phyloP scores from a whole-genome alignment of 345 rosid genomes.

The Erucastrum elatum region DNA sequence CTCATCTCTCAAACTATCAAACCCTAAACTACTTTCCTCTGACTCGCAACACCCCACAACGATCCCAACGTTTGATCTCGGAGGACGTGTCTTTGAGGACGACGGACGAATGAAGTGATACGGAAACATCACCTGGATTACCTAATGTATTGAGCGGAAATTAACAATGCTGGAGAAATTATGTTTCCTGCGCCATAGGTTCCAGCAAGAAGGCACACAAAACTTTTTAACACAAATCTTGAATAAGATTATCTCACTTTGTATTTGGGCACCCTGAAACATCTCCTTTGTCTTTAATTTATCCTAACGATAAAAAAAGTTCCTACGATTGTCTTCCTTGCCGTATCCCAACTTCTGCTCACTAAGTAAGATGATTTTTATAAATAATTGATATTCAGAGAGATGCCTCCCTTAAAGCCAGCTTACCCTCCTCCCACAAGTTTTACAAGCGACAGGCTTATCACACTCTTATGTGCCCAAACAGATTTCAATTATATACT shows the following conservation, averaged over 20 bases:
- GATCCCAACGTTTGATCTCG: slow-evolving; percentile 36
- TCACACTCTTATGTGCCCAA: not conserved
- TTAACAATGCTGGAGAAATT: not conserved
- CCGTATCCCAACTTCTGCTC: too few relatives aligned
- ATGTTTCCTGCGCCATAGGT: not conserved
- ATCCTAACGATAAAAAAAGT: too few relatives aligned
- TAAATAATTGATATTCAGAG: too few relatives aligned
- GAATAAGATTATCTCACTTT: not conserved
- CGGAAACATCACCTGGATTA: not conserved
- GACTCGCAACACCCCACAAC: slow-evolving; percentile 3
- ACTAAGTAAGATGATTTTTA: too few relatives aligned
- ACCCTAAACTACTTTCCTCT: not conserved
- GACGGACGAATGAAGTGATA: not conserved
- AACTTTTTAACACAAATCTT: not conserved
- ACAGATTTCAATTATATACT: not conserved
- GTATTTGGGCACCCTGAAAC: not conserved
- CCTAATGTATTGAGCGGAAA: not conserved
- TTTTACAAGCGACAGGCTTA: not conserved
- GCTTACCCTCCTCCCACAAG: too few relatives aligned
- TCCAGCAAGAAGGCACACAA: not conserved
- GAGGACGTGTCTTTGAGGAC: too few relatives aligned
- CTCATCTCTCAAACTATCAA: not conserved
- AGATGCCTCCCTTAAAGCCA: too few relatives aligned
- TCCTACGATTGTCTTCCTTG: too few relatives aligned
- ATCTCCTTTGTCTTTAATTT: not conserved